These are phyloP conservation scores for Lepidopterella palustris DNA, from an alignment of 495 filamentous ascomycete species.

Conservation along the genomic window DNA sequence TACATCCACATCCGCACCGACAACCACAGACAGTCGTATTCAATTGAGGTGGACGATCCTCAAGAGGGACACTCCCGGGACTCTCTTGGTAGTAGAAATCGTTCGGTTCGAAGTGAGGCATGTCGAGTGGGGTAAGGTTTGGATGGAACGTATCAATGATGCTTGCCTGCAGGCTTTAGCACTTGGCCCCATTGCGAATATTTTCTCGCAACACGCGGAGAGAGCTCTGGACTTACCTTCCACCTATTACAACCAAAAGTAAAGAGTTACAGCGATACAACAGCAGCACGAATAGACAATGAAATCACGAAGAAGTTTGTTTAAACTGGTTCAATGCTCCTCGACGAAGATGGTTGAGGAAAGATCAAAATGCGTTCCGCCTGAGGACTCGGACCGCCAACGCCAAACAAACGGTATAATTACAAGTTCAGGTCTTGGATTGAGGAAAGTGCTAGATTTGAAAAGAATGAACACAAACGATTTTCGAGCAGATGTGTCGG, in stretches of 20 bases:
- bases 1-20: slow-evolving; percentile 14
- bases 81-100: neutral
- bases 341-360: neutral
- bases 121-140: neutral
- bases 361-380: neutral
- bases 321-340: too few relatives aligned
- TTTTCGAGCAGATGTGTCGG: neutral
- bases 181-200: too few relatives aligned
- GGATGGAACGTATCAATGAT: neutral
- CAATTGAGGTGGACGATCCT: slow-evolving; percentile 19
- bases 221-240: too few relatives aligned
- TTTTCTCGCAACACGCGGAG: too few relatives aligned
- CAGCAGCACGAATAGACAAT: too few relatives aligned
- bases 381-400: neutral
- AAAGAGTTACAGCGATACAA: too few relatives aligned
- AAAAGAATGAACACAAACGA: neutral
- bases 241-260: too few relatives aligned
- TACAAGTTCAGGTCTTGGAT: neutral
- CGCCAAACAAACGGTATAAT: neutral
- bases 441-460: neutral
- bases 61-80: neutral
- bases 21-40: slow-evolving; percentile 19
- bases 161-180: neutral
- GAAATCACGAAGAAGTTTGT: too few relatives aligned
- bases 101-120: neutral